A percentile compares a stretch with the other conserved stretches of the same genome.
Conservation (phyloP, 257 asterid genomes). For the Petrea volubilis region DNA sequence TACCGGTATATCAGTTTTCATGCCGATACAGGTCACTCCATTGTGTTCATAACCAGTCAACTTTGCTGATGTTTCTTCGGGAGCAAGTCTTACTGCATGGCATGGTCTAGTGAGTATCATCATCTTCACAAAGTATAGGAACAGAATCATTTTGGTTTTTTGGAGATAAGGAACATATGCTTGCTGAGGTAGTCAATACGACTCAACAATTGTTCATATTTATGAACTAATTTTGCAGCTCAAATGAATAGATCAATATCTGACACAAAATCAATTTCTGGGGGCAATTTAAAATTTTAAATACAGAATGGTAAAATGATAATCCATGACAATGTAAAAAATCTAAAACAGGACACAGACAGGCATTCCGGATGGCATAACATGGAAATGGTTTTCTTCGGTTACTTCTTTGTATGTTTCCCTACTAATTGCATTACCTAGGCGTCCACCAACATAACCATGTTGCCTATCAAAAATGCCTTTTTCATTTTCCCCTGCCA, state of each 20-base stretch:
- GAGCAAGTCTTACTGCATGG: conserved; percentile 90
- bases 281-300: not conserved
- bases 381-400: not conserved
- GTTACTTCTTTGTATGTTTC: not conserved
- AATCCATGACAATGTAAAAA: not conserved
- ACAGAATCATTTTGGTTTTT: not conserved
- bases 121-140: conserved; percentile 18
- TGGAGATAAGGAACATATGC: conserved; percentile 11
- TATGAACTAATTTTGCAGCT: not conserved
- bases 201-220: not conserved
- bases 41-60: conserved; percentile 85
- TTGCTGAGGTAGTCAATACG: not conserved
- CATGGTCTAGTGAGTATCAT: conserved; percentile 25
- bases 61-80: conserved; percentile 65
- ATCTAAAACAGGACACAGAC: not conserved
- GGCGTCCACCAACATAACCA: too few relatives aligned
- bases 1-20: conserved; percentile 92
- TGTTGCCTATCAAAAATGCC: too few relatives aligned
- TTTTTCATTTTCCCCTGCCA: too few relatives aligned
- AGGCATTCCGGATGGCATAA: not conserved
- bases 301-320: not conserved
- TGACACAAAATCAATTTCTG: not conserved
- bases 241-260: not conserved
- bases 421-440: too few relatives aligned
- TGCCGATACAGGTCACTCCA: conserved; percentile 88